A percentile compares a stretch with the other conserved stretches of the same genome.
These are phyloP conservation scores for Lactarius vividus DNA, from an alignment of 768 basidiomycete genomes.

Conservation along the genomic window DNA sequence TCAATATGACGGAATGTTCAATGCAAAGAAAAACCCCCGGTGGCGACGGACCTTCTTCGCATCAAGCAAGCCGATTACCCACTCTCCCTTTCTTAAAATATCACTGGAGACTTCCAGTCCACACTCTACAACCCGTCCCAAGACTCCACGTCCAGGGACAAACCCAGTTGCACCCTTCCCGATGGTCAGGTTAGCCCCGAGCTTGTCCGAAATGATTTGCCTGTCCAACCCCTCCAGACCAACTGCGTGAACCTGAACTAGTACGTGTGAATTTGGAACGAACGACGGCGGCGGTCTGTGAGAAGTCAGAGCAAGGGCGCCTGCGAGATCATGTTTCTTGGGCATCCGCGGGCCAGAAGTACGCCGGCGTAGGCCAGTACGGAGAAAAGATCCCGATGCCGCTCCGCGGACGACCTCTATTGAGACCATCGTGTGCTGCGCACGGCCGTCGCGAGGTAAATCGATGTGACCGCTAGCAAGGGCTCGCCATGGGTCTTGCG, in stretches of 20 bases:
- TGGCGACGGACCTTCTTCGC: constrained; percentile 61
- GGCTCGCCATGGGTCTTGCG: constrained; percentile 37
- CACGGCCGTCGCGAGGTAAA: constrained; percentile 70
- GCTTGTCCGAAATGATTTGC: constrained; percentile 54
- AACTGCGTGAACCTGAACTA: constrained; percentile 90
- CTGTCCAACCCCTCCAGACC: constrained; percentile 75
- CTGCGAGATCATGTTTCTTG: constrained; percentile 26
- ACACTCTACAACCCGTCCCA: constrained; percentile 77
- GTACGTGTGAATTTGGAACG: constrained; percentile 63
- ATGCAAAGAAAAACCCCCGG: constrained; percentile 8
- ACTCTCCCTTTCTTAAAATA: constrained; percentile 71
- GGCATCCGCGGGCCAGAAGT: constrained; percentile 13
- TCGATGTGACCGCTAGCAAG: constrained; percentile 57
- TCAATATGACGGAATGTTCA: constrained; percentile 26
- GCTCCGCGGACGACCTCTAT: constrained; percentile 70
- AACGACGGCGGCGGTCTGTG: constrained; percentile 63
- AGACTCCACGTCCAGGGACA: constrained; percentile 85
- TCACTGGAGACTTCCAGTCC: constrained; percentile 73
- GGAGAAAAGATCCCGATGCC: constrained; percentile 24
- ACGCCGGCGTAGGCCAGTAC: constrained; percentile 14
- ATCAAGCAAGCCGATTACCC: constrained; percentile 81
- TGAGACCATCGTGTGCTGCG: constrained; percentile 86
- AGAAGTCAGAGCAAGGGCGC: constrained; percentile 33
- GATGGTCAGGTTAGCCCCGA: constrained; percentile 29
- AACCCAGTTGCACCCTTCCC: constrained; percentile 47